phyloP scores from a whole-genome alignment of 23 red algal genomes.

The Pyropia yezoensis region DNA sequence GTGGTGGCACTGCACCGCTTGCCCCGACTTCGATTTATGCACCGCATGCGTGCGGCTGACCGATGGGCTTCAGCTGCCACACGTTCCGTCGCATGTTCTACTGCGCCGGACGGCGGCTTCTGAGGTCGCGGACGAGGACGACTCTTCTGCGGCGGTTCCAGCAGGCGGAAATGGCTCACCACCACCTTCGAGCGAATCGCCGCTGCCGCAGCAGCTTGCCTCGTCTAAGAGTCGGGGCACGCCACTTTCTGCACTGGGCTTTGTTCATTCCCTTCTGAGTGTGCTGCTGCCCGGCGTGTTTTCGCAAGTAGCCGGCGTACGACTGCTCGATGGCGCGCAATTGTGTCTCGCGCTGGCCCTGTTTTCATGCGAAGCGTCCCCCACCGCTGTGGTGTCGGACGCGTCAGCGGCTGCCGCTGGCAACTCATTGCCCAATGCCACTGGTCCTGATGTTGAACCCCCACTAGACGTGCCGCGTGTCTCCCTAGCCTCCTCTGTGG shows the following conservation, averaged over 20 bases:
- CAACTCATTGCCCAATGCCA: too few relatives aligned
- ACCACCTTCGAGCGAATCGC: conserved; percentile 2
- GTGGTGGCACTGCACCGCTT: conserved; percentile 54
- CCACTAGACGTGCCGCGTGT: too few relatives aligned
- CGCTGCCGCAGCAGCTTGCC: conserved; percentile 1
- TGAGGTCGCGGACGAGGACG: conserved; percentile 14
- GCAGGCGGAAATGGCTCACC: background rate
- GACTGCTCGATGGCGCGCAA: too few relatives aligned
- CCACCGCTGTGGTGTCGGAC: too few relatives aligned
- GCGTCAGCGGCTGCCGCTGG: too few relatives aligned
- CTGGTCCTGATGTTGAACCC: too few relatives aligned
- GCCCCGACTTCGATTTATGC: conserved; percentile 56
- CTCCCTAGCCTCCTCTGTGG: too few relatives aligned
- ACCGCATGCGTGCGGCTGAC: conserved; percentile 36
- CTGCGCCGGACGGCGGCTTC: conserved; percentile 16
- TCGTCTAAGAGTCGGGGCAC: conserved; percentile 7
- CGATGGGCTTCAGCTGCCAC: conserved; percentile 3
- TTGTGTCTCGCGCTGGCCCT: too few relatives aligned
- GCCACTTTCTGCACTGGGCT: background rate
- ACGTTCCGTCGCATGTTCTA: conserved; percentile 21
- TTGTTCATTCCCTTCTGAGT: too few relatives aligned
- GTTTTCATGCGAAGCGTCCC: too few relatives aligned
- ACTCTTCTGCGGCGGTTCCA: background rate
- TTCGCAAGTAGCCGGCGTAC: too few relatives aligned
- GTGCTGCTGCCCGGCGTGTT: too few relatives aligned